phyloP scores from a whole-genome alignment of 106 monocot genomes.

The Allium fistulosum region DNA sequence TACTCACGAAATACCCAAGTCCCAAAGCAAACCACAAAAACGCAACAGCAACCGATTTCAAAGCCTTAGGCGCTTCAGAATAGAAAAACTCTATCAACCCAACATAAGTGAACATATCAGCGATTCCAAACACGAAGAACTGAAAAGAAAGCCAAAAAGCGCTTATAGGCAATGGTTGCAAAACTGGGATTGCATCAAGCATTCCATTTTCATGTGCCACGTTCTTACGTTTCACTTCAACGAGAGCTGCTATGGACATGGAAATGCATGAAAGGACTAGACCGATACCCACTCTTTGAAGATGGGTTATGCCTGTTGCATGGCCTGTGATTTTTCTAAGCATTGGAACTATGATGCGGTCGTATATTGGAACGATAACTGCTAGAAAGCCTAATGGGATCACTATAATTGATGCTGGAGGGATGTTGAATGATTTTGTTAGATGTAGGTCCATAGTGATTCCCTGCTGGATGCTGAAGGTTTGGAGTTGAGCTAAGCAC shows the following conservation, averaged over 20 bases:
- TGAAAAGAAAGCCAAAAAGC: slow-evolving; percentile 28
- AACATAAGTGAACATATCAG: slow-evolving; percentile 26
- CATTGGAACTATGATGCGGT: slow-evolving; percentile 23
- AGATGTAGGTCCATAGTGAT: slow-evolving; percentile 28
- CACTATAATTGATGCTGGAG: slow-evolving; percentile 15
- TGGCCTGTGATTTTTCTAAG: slow-evolving; percentile 15
- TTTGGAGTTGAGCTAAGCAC: slow-evolving; percentile 48
- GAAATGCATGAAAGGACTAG: slow-evolving; percentile 21
- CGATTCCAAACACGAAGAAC: slow-evolving; percentile 25
- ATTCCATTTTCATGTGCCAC: slow-evolving; percentile 1
- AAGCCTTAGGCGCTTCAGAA: slow-evolving; percentile 17
- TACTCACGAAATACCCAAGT: slow-evolving; percentile 27
- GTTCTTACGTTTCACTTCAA: slow-evolving; percentile 15
- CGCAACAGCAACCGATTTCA: slow-evolving; percentile 17
- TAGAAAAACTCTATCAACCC: slow-evolving; percentile 38
- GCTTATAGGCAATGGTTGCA: slow-evolving; percentile 17
- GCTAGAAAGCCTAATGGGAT: slow-evolving; percentile 33
- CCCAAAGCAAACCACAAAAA: slow-evolving; percentile 26
- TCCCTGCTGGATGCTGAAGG: slow-evolving; percentile 43
- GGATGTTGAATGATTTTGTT: not conserved
- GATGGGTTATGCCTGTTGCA: slow-evolving; percentile 18
- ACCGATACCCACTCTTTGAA: slow-evolving; percentile 38
- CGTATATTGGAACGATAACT: slow-evolving; percentile 31
- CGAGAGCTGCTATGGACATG: slow-evolving; percentile 20
- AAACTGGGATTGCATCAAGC: slow-evolving; percentile 14